Conservation (phyloP, 2,329 filamentous ascomycete species). For the Fusarium clavum region DNA sequence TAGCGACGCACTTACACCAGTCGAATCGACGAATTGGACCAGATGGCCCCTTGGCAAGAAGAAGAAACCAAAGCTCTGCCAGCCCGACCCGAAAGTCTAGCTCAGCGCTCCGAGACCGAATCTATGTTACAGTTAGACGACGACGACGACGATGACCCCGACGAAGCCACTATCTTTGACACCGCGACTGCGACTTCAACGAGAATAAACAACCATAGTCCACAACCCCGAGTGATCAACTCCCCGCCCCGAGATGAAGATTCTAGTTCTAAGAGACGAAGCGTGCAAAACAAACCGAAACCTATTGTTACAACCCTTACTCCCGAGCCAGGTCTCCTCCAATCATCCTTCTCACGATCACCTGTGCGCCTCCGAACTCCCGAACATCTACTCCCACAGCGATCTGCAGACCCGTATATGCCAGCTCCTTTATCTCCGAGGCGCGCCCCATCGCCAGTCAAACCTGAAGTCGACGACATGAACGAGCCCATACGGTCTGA, state of each 20-base stretch:
- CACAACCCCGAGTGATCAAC: conserved; percentile 37
- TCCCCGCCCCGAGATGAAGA: conserved; percentile 43
- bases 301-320: conserved; percentile 43
- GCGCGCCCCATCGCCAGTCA: conserved; percentile 61
- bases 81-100: conserved; percentile 69
- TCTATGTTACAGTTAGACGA: conserved; percentile 46
- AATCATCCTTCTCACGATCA: conserved; percentile 66
- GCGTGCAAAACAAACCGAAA: conserved; percentile 41
- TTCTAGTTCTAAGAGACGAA: conserved; percentile 40
- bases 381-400: conserved; percentile 57
- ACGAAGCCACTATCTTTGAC: conserved; percentile 61
- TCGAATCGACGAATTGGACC: conserved; percentile 86
- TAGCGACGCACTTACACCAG: conserved; percentile 90
- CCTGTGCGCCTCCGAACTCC: conserved; percentile 50
- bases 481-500: conserved; percentile 51
- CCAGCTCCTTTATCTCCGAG: conserved; percentile 78
- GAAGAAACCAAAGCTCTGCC: conserved; percentile 80
- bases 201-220: conserved; percentile 54
- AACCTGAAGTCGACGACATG: conserved; percentile 39
- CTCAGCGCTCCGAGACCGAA: conserved; percentile 42
- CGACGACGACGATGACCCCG: conserved; percentile 58
- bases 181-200: conserved; percentile 65
- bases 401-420: conserved; percentile 70
- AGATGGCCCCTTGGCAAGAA: conserved; percentile 69
- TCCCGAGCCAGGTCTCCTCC: conserved; percentile 53